These are phyloP conservation scores for Trichoderma atroviride DNA, from an alignment of 2,329 filamentous ascomycete species.

Conservation along the genomic window DNA sequence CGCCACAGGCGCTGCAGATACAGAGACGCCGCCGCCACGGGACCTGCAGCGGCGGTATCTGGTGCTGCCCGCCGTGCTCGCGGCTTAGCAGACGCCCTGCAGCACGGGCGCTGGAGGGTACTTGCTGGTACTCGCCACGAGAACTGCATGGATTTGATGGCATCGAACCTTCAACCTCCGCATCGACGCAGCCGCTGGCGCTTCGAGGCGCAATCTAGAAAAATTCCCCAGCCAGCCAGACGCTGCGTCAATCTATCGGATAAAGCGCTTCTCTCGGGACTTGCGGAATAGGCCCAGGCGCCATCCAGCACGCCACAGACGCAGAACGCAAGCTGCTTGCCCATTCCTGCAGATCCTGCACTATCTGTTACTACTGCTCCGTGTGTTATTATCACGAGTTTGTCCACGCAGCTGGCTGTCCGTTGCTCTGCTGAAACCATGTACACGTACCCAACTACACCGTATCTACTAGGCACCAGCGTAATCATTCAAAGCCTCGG, in stretches of 20 bases:
- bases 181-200: conserved; percentile 1
- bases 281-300: neutral
- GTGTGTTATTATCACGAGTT: neutral
- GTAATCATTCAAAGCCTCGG: neutral
- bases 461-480: neutral
- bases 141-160: neutral
- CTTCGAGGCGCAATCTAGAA: conserved; percentile 25
- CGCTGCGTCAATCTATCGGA: conserved; percentile 9
- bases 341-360: neutral
- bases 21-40: neutral
- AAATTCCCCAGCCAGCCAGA: conserved; percentile 2
- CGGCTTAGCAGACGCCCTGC: neutral
- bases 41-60: neutral
- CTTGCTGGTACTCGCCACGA: neutral
- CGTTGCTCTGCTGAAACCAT: neutral
- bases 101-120: neutral
- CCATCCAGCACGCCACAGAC: neutral
- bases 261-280: conserved; percentile 4
- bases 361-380: neutral
- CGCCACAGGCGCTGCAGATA: neutral
- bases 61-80: neutral
- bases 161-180: neutral
- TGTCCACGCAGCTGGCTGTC: neutral
- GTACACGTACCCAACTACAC: too few species aligned
- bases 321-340: neutral